These are phyloP conservation scores for Scheffersomyces illinoinensis DNA, from an alignment of 1,139 yeast genomes.

Conservation along the genomic window DNA sequence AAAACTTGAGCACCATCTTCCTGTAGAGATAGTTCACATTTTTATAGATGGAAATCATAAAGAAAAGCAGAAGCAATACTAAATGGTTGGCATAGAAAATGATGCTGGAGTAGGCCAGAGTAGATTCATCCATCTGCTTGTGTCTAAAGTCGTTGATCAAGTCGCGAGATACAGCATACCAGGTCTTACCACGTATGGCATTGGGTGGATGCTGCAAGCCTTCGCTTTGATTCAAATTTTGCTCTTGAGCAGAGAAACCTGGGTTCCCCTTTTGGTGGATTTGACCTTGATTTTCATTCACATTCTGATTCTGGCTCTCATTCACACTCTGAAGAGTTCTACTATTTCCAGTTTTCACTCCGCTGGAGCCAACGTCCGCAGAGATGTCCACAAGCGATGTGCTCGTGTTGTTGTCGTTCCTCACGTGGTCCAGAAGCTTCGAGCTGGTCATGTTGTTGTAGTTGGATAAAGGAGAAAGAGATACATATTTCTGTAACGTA, in stretches of 20 bases:
- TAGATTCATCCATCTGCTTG: neutral
- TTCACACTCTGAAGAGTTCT: neutral
- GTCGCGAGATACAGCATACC: neutral
- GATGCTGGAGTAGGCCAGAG: neutral
- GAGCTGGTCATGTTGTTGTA: neutral
- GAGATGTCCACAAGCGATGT: conserved; percentile 1
- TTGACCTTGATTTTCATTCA: neutral
- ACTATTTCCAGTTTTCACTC: neutral
- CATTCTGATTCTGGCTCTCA: neutral
- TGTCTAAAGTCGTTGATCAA: neutral
- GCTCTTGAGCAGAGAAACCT: neutral
- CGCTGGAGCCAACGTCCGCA: neutral
- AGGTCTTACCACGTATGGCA: neutral
- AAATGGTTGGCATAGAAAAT: conserved; percentile 27
- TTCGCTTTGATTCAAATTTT: neutral
- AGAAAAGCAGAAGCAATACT: conserved; percentile 53
- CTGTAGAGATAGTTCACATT: conserved; percentile 55
- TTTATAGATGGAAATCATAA: conserved; percentile 56
- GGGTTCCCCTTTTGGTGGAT: neutral
- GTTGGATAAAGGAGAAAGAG: neutral
- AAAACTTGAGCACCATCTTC: conserved; percentile 54
- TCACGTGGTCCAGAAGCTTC: conserved; percentile 1
- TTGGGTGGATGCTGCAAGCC: neutral
- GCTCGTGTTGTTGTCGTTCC: conserved; percentile 2
- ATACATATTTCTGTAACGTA: neutral